Base-by-base conservation (phyloP, 208 protist genomes). In the Wallacemonas sp. region DNA sequence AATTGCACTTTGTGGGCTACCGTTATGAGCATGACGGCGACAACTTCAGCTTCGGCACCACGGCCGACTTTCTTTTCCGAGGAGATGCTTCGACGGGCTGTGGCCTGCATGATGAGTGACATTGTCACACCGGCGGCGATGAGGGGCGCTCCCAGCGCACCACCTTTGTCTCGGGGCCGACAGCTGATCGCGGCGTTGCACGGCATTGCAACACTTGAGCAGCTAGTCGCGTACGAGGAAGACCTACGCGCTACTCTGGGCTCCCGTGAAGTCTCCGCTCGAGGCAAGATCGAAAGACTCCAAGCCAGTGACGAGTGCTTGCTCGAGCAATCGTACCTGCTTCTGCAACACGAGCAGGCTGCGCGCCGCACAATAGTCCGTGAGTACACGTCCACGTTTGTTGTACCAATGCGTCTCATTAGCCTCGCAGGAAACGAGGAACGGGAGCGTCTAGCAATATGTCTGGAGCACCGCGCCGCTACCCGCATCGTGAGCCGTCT, bases 291-390 rank as follows among this genome's bases (percentile, higher is more conserved):
- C 13, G 30, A 57, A 32, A 8, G 50, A 5, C 50, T 57, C 24
- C 29, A 57, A 1, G 30, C 19, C 8, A 32, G 19, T 9, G 76
- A 69, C 0, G 78, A 90, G 52, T 90, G 76, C 57, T 44, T 71
- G 26, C 24, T 81, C 30, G 75, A 86, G 39, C 79, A 92, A 58
- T 33, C 54, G 10, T 45, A 53, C 37, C 4, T 72, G 0, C 22
- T 94, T 13, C 21, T 44, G 34, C 1, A 71, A 68, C 12, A 17
- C 1, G 88, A 94, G 61, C 33, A 53, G 8, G 34, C 27, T 10
- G 62, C 17, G 27, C 84, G 84, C 6, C 1, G 22, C 15, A 27
- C 36, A 2, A 50, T 83, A 6, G 9, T 24, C 21, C 61, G 42
- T 9, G 44, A 57, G 13, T 53, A 48, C 5, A 50, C 42, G 0